These are phyloP conservation scores for Neostapfia colusana DNA, from an alignment of 176 grass and related monocot species.

Conservation along the genomic window DNA sequence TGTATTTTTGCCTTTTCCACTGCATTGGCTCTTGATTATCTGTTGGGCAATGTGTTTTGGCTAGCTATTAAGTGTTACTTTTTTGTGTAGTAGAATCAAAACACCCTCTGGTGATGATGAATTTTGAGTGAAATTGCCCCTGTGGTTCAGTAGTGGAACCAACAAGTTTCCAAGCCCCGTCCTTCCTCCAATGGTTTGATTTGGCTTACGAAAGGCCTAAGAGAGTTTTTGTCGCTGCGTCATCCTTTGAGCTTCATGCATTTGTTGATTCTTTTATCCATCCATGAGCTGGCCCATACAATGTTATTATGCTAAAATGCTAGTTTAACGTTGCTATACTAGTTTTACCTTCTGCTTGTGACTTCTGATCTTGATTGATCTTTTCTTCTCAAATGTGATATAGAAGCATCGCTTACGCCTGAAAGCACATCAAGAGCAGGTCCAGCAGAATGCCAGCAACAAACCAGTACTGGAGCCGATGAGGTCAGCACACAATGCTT, in stretches of 20 bases:
- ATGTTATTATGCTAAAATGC: not conserved
- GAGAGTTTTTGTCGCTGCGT: not conserved
- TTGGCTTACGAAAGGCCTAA: not conserved
- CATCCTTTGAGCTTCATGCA: not conserved
- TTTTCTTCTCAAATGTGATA: conserved; percentile 23
- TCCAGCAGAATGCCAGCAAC: not conserved
- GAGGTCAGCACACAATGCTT: not conserved
- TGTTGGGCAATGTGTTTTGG: conserved; percentile 3
- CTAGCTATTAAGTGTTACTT: not conserved
- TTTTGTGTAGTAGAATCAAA: not conserved
- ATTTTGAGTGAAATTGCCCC: not conserved
- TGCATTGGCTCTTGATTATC: no score
- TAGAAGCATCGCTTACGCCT: conserved; percentile 31
- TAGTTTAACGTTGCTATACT: conserved; percentile 2
- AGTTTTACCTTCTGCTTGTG: conserved; percentile 22
- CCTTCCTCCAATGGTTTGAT: not conserved
- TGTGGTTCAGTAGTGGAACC: not conserved
- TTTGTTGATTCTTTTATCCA: not conserved
- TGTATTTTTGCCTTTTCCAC: not conserved
- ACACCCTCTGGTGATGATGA: not conserved
- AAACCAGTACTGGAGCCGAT: not conserved
- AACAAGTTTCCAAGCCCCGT: not conserved
- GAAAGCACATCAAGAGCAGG: not conserved
- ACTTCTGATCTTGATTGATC: conserved; percentile 5
- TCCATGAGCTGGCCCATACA: not conserved